Evolutionary conservation across 768 basidiomycete species (phyloP).

Genomic region (Calocera viscosa): DNA sequence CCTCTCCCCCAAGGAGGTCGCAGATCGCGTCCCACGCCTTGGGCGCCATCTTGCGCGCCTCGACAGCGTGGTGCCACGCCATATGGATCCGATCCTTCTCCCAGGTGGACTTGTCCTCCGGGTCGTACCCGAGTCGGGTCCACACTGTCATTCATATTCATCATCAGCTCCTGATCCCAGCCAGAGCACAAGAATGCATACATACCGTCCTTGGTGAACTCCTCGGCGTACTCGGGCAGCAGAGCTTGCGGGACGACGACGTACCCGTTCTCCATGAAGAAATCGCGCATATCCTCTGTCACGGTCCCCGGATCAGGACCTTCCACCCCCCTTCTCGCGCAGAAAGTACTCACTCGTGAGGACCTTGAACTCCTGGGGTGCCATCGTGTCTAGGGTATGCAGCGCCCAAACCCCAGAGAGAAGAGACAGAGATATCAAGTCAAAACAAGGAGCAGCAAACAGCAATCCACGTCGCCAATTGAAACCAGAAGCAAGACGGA

Average conservation of each 20-base stretch:
- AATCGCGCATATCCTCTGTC: neutral
- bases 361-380: conserved; percentile 2
- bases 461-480: too few relatives aligned
- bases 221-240: conserved; percentile 38
- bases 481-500: too few relatives aligned
- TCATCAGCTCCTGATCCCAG: neutral
- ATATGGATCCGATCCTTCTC: conserved; percentile 37
- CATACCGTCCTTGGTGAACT: conserved; percentile 33
- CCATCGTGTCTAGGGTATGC: neutral
- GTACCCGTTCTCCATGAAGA: conserved; percentile 44
- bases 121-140: conserved; percentile 27
- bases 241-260: conserved; percentile 43
- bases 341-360: neutral
- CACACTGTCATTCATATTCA: conserved; percentile 27
- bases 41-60: conserved; percentile 40
- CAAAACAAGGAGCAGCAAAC: neutral
- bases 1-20: conserved; percentile 48
- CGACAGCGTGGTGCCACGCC: conserved; percentile 40
- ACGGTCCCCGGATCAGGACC: neutral
- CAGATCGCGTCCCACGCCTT: conserved; percentile 48
- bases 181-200: conserved; percentile 22
- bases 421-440: neutral
- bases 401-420: too few relatives aligned
- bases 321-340: neutral
- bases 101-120: conserved; percentile 44